Evolutionary conservation across 2,329 filamentous ascomycete species (phyloP).

Genomic region (Rhinocladiella similis): DNA sequence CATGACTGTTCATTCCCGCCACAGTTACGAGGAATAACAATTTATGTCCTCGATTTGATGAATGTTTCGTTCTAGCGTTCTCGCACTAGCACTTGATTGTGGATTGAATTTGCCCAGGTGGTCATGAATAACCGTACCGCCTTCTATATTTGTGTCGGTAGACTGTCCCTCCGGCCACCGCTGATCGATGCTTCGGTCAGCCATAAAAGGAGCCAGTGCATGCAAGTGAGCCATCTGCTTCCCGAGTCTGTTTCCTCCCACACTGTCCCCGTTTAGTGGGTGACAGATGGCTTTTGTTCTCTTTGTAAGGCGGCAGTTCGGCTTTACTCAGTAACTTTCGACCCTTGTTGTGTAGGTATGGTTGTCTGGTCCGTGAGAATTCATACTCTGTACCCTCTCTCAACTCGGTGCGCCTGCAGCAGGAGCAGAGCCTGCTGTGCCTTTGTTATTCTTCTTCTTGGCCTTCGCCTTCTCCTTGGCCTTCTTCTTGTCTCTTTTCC

Average conservation of each 20-base stretch:
- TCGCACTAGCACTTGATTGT: background rate
- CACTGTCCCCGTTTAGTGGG: too few species aligned
- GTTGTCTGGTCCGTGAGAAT: background rate
- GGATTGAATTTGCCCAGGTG: too few species aligned
- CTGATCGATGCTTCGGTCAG: too few species aligned
- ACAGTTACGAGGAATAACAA: background rate
- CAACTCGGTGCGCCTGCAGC: background rate
- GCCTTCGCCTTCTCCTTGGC: constrained; percentile 76
- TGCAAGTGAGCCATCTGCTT: too few species aligned
- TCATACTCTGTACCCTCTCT: background rate
- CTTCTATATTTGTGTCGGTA: too few species aligned
- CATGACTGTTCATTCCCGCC: background rate
- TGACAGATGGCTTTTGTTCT: too few species aligned
- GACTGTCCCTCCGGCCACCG: too few species aligned
- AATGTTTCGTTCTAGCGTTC: background rate
- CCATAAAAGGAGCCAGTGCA: too few species aligned
- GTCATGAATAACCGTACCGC: too few species aligned
- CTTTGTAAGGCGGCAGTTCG: too few species aligned
- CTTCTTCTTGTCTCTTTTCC: constrained; percentile 90
- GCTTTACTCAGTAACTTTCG: background rate
- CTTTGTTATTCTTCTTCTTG: constrained; percentile 58
- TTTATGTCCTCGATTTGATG: background rate
- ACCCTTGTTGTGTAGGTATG: background rate
- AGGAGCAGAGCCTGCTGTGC: background rate
- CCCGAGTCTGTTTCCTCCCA: too few species aligned